These are phyloP conservation scores for Cyberlindnera americana DNA, from an alignment of 805 yeast species.

Conservation along the genomic window DNA sequence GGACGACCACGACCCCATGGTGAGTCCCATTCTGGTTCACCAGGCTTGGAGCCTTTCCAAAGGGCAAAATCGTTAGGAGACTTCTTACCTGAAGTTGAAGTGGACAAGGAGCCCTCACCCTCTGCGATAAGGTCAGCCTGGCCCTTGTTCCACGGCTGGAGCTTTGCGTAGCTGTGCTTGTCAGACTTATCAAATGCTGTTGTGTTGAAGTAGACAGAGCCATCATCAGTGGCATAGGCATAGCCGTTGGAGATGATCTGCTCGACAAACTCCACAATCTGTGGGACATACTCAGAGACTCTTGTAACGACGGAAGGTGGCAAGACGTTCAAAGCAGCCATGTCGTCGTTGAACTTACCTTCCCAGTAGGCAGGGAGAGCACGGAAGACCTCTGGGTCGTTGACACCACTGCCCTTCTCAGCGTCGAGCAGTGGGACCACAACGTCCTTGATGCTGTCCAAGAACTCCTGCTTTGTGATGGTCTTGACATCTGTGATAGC, in stretches of 20 bases:
- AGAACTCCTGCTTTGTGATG: slow-evolving; percentile 35
- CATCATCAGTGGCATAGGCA: slow-evolving; percentile 81
- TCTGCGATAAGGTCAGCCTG: slow-evolving; percentile 80
- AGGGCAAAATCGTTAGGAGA: slow-evolving; percentile 87
- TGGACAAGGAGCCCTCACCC: slow-evolving; percentile 86
- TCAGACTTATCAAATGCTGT: slow-evolving; percentile 67
- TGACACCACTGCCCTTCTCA: slow-evolving; percentile 68
- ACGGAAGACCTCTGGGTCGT: slow-evolving; percentile 80
- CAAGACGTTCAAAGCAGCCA: slow-evolving; percentile 78
- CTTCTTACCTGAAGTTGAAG: slow-evolving; percentile 54
- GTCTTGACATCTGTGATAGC: slow-evolving; percentile 36
- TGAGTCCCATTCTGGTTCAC: slow-evolving; percentile 94
- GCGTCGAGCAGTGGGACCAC: slow-evolving; percentile 70
- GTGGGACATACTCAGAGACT: slow-evolving; percentile 94
- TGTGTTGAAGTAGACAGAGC: slow-evolving; percentile 96
- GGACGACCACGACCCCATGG: slow-evolving; percentile 99
- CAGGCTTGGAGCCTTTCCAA: slow-evolving; percentile 95
- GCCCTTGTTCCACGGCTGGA: slow-evolving; percentile 98
- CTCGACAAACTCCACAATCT: slow-evolving; percentile 76
- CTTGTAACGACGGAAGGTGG: slow-evolving; percentile 87
- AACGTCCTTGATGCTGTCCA: slow-evolving; percentile 64
- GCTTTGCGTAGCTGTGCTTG: slow-evolving; percentile 84
- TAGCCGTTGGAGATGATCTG: slow-evolving; percentile 74
- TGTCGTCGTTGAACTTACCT: slow-evolving; percentile 75
- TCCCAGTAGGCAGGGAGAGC: slow-evolving; percentile 90